These are phyloP conservation scores for Penicillium occitanis DNA, from an alignment of 2,329 filamentous ascomycete species.

Conservation along the genomic window DNA sequence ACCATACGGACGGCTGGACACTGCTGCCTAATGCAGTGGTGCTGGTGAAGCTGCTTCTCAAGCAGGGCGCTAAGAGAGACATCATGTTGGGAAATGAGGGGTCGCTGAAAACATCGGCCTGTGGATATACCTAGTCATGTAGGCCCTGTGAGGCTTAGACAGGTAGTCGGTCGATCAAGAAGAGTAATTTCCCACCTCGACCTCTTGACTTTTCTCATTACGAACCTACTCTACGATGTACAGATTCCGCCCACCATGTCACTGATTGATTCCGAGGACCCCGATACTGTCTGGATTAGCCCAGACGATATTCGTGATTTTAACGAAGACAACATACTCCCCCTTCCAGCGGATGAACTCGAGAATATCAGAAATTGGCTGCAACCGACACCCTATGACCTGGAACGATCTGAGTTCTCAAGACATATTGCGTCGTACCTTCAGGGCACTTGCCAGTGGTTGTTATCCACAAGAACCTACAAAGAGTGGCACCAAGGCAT, in stretches of 20 bases:
- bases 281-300: slow-evolving; percentile 9
- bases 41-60: neutral
- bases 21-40: neutral
- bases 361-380: slow-evolving; percentile 19
- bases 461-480: slow-evolving; percentile 14
- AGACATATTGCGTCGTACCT: slow-evolving; percentile 17
- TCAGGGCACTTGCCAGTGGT: slow-evolving; percentile 21
- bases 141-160: neutral
- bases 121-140: neutral
- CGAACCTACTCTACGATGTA: neutral
- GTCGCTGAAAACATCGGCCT: neutral
- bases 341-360: slow-evolving; percentile 9
- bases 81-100: neutral
- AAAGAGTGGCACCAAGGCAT: slow-evolving; percentile 19
- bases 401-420: slow-evolving; percentile 16
- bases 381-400: slow-evolving; percentile 20
- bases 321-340: slow-evolving; percentile 11
- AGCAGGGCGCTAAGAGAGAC: neutral
- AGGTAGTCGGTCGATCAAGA: neutral
- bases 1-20: neutral
- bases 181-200: neutral
- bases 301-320: slow-evolving; percentile 11
- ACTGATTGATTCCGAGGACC: neutral
- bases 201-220: neutral
- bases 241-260: neutral